These are phyloP conservation scores for Yarrowia bubula DNA, from an alignment of 805 yeast genomes.

Conservation along the genomic window DNA sequence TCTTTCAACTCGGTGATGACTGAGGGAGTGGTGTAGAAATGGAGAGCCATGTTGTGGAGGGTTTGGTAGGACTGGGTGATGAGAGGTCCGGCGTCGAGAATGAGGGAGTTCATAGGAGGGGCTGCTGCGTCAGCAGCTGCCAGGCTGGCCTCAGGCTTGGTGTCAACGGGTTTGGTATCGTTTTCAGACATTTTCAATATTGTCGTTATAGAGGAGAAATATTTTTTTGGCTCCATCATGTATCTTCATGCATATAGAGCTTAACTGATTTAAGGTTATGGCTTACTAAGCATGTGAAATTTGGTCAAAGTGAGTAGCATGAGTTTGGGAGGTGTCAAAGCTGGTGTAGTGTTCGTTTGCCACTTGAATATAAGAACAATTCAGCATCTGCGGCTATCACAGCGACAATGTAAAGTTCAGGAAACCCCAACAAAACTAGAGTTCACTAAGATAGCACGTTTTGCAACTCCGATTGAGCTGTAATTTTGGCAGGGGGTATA, in stretches of 20 bases:
- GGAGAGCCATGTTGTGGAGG: constrained; percentile 64
- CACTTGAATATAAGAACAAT: too few species aligned
- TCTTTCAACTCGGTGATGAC: constrained; percentile 84
- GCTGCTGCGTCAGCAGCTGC: background rate
- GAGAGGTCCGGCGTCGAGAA: constrained; percentile 93
- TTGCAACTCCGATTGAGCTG: too few species aligned
- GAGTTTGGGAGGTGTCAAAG: background rate
- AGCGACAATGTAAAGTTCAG: too few species aligned
- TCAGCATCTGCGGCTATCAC: too few species aligned
- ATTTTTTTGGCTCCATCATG: constrained; percentile 2
- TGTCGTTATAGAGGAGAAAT: background rate
- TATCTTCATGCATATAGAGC: background rate
- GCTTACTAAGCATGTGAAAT: background rate
- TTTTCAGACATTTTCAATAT: background rate
- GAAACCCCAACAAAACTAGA: too few species aligned
- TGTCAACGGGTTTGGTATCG: background rate
- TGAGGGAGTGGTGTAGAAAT: constrained; percentile 88
- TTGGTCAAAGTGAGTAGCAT: background rate
- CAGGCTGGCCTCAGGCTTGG: too few species aligned
- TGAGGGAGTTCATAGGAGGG: constrained; percentile 42
- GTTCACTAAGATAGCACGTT: too few species aligned
- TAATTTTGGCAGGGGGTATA: too few species aligned
- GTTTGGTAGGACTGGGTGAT: constrained; percentile 79
- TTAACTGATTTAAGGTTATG: background rate
- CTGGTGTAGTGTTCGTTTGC: too few species aligned